A percentile compares a stretch with the other conserved stretches of the same genome.
These are phyloP conservation scores for Monoraphidium neglectum DNA, from an alignment of 139 green algal genomes.

Conservation along the genomic window DNA sequence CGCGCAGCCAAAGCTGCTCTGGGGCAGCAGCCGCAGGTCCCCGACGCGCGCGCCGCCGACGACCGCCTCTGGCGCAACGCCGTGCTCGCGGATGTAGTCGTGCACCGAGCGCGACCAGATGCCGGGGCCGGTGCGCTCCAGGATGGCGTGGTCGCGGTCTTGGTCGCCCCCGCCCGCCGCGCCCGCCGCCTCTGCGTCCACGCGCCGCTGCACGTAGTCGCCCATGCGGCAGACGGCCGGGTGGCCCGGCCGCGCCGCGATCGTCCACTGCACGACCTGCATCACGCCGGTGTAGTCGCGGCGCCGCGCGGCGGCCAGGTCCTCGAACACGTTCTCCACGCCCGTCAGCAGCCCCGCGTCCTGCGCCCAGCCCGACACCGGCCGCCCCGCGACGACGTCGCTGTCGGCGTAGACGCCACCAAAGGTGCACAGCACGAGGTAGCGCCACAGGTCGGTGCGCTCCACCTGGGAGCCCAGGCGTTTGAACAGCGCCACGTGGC, in stretches of 20 bases:
- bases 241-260: constrained; percentile 20
- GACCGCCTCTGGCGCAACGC: background rate
- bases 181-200: constrained; percentile 3
- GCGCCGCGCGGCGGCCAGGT: constrained; percentile 15
- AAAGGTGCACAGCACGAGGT: constrained; percentile 32
- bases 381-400: constrained; percentile 20
- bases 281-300: constrained; percentile 21
- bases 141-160: constrained; percentile 27
- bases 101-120: constrained; percentile 30
- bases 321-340: constrained; percentile 32
- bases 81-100: constrained; percentile 15
- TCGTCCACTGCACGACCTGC: constrained; percentile 38
- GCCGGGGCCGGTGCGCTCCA: constrained; percentile 35
- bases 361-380: constrained; percentile 14
- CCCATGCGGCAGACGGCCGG: constrained; percentile 33
- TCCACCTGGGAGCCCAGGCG: constrained; percentile 23
- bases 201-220: constrained; percentile 18
- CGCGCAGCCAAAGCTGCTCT: constrained; percentile 33
- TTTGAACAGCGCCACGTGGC: constrained; percentile 20
- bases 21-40: constrained; percentile 27
- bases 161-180: background rate
- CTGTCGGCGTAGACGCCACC: constrained; percentile 37
- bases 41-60: constrained; percentile 15
- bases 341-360: constrained; percentile 29
- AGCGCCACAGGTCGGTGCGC: constrained; percentile 41